Evolutionary conservation across 176 grass and related monocot species (phyloP).

Genomic region (Oryza officinalis): DNA sequence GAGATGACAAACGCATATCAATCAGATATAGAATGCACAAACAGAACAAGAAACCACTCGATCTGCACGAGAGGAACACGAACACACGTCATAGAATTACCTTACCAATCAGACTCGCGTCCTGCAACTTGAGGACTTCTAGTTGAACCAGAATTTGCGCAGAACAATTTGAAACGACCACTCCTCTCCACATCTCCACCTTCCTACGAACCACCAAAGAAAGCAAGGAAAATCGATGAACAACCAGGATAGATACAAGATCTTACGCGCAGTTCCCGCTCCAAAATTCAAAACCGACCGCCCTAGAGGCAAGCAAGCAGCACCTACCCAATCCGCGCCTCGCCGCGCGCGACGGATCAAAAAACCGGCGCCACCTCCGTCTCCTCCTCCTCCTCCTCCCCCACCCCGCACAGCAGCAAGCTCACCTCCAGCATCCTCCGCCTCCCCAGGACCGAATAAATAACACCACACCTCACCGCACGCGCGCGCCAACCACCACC

Average conservation of each 20-base stretch:
- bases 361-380: not conserved
- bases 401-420: not conserved
- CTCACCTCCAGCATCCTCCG: not conserved
- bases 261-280: not conserved
- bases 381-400: too few relatives aligned
- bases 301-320: not conserved
- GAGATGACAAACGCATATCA: not conserved
- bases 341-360: not conserved
- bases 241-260: not conserved
- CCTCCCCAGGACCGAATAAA: not conserved
- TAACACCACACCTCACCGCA: not conserved
- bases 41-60: not conserved
- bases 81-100: not conserved
- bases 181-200: not conserved
- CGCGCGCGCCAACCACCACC: not conserved
- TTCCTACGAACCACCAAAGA: not conserved
- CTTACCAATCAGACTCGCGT: not conserved
- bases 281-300: not conserved
- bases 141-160: not conserved
- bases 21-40: slow-evolving; percentile 9
- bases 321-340: slow-evolving; percentile 16
- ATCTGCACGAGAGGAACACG: not conserved
- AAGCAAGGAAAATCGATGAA: not conserved
- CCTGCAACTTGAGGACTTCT: not conserved
- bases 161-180: not conserved